Percentiles rank a stretch among this genome's conserved stretches.
phyloP scores from a whole-genome alignment of 148 eudicot genomes.

The Rhododendron griersonianum region DNA sequence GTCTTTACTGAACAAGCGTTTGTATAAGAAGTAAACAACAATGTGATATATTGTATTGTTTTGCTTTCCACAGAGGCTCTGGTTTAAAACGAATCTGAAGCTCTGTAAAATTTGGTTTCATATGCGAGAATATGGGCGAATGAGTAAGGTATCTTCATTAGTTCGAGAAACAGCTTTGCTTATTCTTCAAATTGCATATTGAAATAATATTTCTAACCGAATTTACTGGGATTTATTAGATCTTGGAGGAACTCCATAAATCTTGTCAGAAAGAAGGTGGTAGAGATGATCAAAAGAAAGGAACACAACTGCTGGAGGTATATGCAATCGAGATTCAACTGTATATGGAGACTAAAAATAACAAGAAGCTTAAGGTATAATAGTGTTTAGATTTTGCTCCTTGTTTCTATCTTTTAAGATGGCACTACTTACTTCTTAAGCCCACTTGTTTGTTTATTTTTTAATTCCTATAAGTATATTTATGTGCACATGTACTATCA shows the following conservation, averaged over 20 bases:
- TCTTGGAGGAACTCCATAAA: constrained; percentile 95
- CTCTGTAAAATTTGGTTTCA: constrained; percentile 99
- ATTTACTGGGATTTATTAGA: constrained; percentile 32
- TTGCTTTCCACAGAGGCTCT: constrained; percentile 63
- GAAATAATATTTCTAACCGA: not conserved
- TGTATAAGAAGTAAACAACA: not conserved
- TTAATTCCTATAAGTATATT: not conserved
- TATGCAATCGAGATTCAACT: constrained; percentile 98
- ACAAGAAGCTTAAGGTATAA: constrained; percentile 90
- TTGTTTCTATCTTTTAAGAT: not conserved
- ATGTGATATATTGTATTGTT: constrained; percentile 11
- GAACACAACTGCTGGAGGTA: constrained; percentile 92
- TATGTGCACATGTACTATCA: no score
- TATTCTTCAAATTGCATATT: not conserved
- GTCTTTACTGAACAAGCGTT: not conserved
- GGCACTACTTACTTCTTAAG: not conserved
- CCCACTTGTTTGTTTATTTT: not conserved
- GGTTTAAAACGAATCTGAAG: constrained; percentile 98
- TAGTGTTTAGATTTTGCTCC: not conserved
- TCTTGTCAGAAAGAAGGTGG: constrained; percentile 97
- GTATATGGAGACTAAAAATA: constrained; percentile 97
- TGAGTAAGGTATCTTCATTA: constrained; percentile 71
- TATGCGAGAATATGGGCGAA: constrained; percentile 96
- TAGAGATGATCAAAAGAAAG: constrained; percentile 96
- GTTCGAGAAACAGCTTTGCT: not conserved